These are phyloP conservation scores for Periglandula ipomoeae DNA, from an alignment of 2,329 filamentous ascomycete species.

Conservation along the genomic window DNA sequence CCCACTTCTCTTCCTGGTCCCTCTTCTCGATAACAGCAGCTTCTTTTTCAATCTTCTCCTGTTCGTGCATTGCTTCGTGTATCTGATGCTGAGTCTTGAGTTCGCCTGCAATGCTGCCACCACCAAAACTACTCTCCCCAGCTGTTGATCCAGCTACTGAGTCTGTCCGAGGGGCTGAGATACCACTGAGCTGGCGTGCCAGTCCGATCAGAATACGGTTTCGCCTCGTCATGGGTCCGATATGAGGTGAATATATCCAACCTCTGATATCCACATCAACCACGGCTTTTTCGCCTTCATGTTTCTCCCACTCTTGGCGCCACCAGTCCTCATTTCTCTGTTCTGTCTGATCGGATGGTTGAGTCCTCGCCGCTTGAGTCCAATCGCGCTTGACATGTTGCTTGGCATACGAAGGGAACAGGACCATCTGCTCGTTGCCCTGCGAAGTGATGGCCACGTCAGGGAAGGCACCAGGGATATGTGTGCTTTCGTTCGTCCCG, in stretches of 20 bases:
- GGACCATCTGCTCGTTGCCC: constrained; percentile 82
- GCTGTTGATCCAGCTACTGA: constrained; percentile 10
- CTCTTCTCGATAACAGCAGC: constrained; percentile 66
- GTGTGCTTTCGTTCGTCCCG: constrained; percentile 22
- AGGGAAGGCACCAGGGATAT: constrained; percentile 70
- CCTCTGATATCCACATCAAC: constrained; percentile 92
- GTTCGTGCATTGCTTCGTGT: constrained; percentile 42
- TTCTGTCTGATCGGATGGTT: constrained; percentile 24
- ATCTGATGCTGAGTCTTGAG: constrained; percentile 17
- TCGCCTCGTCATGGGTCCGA: constrained; percentile 74
- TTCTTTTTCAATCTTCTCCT: constrained; percentile 62
- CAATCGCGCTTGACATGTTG: constrained; percentile 49
- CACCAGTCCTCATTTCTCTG: constrained; percentile 64
- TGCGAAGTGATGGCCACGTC: constrained; percentile 72
- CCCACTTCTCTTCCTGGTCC: constrained; percentile 62
- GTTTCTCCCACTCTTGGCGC: constrained; percentile 67
- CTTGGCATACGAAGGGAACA: constrained; percentile 91
- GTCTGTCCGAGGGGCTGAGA: constrained; percentile 56
- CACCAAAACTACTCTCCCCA: constrained; percentile 1
- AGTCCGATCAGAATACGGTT: constrained; percentile 81
- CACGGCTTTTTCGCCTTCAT: constrained; percentile 74
- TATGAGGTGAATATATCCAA: constrained; percentile 86
- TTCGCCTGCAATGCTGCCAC: constrained; percentile 8
- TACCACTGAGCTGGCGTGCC: constrained; percentile 77
- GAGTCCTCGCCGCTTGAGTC: constrained; percentile 19